A percentile compares a stretch with the other conserved stretches of the same genome.
Evolutionary conservation across 306 rosid genomes (phyloP).

Genomic region (Trifolium repens): DNA sequence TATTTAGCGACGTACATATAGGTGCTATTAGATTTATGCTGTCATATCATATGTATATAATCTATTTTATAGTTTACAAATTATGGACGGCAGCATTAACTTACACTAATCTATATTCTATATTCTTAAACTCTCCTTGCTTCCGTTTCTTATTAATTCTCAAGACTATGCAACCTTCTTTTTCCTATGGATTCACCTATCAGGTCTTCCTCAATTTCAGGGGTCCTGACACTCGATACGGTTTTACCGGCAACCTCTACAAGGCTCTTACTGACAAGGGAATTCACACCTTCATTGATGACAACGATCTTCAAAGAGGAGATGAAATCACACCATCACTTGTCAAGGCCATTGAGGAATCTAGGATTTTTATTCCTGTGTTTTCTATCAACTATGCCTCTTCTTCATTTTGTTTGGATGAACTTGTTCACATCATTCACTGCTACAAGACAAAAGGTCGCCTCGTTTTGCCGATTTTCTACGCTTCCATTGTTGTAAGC

Average conservation of each 20-base stretch:
- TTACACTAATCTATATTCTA: background rate
- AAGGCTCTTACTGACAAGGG: background rate
- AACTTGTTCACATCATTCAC: background rate
- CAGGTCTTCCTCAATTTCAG: constrained; percentile 2
- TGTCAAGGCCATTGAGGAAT: background rate
- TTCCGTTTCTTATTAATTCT: background rate
- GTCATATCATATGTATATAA: too few relatives aligned
- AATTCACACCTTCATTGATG: constrained; percentile 19
- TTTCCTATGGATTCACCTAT: background rate
- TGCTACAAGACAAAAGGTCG: background rate
- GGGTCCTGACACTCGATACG: background rate
- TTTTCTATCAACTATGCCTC: background rate
- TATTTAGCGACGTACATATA: too few relatives aligned
- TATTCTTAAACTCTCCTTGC: background rate
- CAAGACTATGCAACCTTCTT: background rate
- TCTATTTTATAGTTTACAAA: too few relatives aligned
- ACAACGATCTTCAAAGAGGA: background rate
- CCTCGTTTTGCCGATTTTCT: background rate
- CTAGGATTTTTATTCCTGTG: background rate
- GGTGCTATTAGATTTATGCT: too few relatives aligned
- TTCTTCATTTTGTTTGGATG: constrained; percentile 17
- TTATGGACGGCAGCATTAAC: too few relatives aligned
- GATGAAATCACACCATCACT: constrained; percentile 15
- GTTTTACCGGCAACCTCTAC: background rate
- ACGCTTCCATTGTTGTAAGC: too few relatives aligned